Evolutionary conservation across 495 filamentous ascomycete genomes (phyloP).

Genomic region (Trichoderma orchidacearum): DNA sequence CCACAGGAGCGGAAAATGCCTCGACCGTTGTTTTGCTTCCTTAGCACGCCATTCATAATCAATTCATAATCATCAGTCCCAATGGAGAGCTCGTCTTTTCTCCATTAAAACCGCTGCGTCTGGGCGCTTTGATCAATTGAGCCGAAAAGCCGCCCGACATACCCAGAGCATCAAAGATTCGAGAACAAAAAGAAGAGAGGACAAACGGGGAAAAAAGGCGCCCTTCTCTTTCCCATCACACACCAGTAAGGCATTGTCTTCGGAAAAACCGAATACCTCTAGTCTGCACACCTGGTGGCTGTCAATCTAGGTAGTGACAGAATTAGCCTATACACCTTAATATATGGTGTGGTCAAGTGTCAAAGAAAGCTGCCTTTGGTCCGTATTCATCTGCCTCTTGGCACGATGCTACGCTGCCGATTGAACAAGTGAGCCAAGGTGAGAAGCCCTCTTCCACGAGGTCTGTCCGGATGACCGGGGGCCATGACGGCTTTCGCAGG

Average conservation of each 20-base stretch:
- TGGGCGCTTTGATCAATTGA: not conserved
- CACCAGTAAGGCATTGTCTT: too few relatives aligned
- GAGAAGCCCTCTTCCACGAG: not conserved
- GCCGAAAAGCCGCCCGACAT: not conserved
- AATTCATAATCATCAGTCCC: not conserved
- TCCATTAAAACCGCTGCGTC: not conserved
- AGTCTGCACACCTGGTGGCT: too few relatives aligned
- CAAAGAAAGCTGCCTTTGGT: too few relatives aligned
- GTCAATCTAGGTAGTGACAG: too few relatives aligned
- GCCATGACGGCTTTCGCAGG: not conserved
- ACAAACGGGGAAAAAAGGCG: not conserved
- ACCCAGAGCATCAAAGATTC: not conserved
- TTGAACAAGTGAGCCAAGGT: not conserved
- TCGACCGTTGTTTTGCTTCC: not conserved
- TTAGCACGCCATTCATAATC: not conserved
- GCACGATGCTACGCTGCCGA: not conserved
- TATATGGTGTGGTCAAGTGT: too few relatives aligned
- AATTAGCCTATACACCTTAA: too few relatives aligned
- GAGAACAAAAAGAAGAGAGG: not conserved
- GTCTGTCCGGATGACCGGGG: not conserved
- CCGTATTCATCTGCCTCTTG: too few relatives aligned
- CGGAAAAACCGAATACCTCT: too few relatives aligned
- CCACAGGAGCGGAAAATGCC: not conserved
- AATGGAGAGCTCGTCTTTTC: not conserved
- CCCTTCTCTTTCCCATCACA: not conserved